phyloP scores from a whole-genome alignment of 75 land plant species.

The Pinus taeda region DNA sequence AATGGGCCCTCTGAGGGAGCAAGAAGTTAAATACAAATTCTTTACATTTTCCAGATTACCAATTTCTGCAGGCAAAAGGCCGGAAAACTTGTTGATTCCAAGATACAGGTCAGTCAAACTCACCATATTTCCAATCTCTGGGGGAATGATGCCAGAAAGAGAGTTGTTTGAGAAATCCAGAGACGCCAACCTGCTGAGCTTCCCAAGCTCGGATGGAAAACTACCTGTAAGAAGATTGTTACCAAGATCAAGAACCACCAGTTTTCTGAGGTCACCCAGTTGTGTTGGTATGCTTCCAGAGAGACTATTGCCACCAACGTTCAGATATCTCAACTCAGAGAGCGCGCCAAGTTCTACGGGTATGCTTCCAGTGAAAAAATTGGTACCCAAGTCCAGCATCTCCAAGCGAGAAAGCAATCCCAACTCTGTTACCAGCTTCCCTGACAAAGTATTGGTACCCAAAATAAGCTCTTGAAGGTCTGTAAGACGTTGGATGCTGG shows the following conservation, averaged over 20 bases:
- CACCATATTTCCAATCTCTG: slow-evolving; percentile 32
- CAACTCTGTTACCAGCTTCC: slow-evolving; percentile 1
- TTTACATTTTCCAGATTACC: slow-evolving; percentile 41
- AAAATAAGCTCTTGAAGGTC: slow-evolving; percentile 6
- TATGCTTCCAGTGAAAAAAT: slow-evolving; percentile 56
- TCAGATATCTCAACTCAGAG: slow-evolving; percentile 35
- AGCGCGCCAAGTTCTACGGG: slow-evolving; percentile 60
- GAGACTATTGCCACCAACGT: slow-evolving; percentile 46
- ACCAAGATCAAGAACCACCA: slow-evolving; percentile 52
- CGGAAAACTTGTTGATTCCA: slow-evolving; percentile 46
- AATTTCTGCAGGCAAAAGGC: slow-evolving; percentile 42
- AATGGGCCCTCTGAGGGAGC: slow-evolving; percentile 40
- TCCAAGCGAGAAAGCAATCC: slow-evolving; percentile 18
- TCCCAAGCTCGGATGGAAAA: slow-evolving; percentile 41
- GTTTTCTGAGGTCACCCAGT: slow-evolving; percentile 27
- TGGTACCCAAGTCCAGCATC: slow-evolving; percentile 49
- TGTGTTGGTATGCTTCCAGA: slow-evolving; percentile 48
- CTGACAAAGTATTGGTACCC: slow-evolving; percentile 7
- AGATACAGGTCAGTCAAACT: slow-evolving; percentile 42
- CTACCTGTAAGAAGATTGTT: slow-evolving; percentile 54
- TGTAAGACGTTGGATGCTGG: slow-evolving; percentile 4
- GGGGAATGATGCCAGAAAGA: slow-evolving; percentile 52
- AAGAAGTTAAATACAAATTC: slow-evolving; percentile 30
- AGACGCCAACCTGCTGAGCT: slow-evolving; percentile 18
- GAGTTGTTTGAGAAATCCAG: slow-evolving; percentile 64